These are phyloP conservation scores for Dittrichia graveolens DNA, from an alignment of 129 eudicot species.

Conservation along the genomic window DNA sequence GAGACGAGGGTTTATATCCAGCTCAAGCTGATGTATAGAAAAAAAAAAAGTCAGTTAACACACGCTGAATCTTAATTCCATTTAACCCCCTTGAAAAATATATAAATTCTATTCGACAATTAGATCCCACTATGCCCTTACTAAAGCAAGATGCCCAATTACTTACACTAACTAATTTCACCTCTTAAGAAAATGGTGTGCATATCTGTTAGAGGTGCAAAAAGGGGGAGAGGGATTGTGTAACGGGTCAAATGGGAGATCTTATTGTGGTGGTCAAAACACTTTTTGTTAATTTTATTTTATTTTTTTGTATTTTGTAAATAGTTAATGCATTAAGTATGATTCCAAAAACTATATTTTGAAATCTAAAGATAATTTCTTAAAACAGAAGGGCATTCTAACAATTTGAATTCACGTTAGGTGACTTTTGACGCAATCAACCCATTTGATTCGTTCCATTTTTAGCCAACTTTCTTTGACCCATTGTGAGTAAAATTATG, in stretches of 20 bases:
- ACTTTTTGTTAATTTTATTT: too few species aligned
- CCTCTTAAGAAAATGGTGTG: not conserved
- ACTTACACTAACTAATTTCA: not conserved
- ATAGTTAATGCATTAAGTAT: not conserved
- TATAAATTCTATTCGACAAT: not conserved
- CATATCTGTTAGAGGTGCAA: not conserved
- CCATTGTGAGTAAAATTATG: too few species aligned
- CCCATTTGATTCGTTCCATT: too few species aligned
- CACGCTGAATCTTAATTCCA: not conserved
- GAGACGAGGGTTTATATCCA: constrained; percentile 85
- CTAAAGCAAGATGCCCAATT: not conserved
- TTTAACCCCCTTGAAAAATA: not conserved
- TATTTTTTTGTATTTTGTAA: not conserved
- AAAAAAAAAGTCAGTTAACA: not conserved
- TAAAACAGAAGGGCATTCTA: too few species aligned
- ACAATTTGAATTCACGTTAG: too few species aligned
- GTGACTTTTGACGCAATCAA: too few species aligned
- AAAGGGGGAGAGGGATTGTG: not conserved
- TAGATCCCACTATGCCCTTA: too few species aligned
- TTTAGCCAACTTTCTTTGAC: too few species aligned
- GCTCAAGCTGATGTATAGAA: constrained; percentile 60
- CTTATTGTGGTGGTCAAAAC: too few species aligned
- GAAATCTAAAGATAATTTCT: too few species aligned
- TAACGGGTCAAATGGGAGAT: too few species aligned
- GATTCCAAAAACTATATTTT: not conserved